Evolutionary conservation across 768 basidiomycete species (phyloP), one percentile per base, ranked within the genome.

Genomic region (Sutorius australiensis): DNA sequence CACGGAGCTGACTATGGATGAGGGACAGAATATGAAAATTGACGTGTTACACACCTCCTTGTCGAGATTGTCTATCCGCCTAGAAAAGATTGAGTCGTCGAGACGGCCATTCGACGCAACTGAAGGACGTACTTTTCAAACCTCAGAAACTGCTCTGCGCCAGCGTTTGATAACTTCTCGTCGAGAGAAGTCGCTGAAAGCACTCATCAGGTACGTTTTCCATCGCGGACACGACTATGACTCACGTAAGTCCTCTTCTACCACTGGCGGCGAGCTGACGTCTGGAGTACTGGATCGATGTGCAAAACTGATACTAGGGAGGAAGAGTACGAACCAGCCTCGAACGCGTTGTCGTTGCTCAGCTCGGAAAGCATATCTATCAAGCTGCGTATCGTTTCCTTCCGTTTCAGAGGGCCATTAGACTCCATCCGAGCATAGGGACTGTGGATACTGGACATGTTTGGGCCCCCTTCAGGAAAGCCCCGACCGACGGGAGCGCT

Each of bases 141-240:
- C 44, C 62, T 70, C 47, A 71, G 65, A 64, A 81, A 81, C 13
- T 72, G 63, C 32, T 78, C 77, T 3, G 79, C 77, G 4, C 80
- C 80, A 5, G 78, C 75, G 50, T 67, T 73, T 55, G 77, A 78
- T 21, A 78, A 59, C 53, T 77, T 76, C 53, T 82, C 81, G 47
- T 81, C 78, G 39, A 75, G 73, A 36, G 72, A 75, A 14, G 75
- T 80, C 69, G 58, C 66, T 70, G 27, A 49, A 54, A 40, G 48
- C 48, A 37, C n/a, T 17, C 30, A 12, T 64, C 45, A 57, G 41
- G 3, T 28, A 63, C 21, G 47, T 42, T 50, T 31, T 17, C 27
- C 41, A 14, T 31, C 19, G n/a, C n/a, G 42, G 36, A 58, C 24
- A 33, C 30, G 7, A 46, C 13, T 27, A 37, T 21, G 24, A 52